Evolutionary conservation across 306 rosid genomes (phyloP).

Genomic region (Pterocarpus santalinus): DNA sequence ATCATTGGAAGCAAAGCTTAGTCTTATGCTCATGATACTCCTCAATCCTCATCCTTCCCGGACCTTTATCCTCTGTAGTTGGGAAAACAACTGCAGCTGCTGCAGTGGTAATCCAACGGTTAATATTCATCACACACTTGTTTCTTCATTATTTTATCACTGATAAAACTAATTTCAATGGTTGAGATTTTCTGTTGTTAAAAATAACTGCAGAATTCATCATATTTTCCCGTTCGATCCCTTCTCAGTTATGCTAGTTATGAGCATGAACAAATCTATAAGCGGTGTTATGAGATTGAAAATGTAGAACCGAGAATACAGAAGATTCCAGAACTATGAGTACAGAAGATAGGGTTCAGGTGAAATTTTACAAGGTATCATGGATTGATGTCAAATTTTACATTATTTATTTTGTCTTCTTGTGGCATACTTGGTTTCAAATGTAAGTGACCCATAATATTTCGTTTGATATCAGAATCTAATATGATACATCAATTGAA

Average conservation of each 20-base stretch:
- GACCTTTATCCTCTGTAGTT: too few relatives aligned
- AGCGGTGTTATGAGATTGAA: background rate
- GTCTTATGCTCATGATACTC: conserved; percentile 5
- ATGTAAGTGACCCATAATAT: background rate
- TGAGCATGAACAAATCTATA: background rate
- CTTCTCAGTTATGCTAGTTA: conserved; percentile 1
- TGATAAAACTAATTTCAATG: background rate
- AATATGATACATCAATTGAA: background rate
- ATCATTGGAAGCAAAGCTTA: conserved; percentile 24
- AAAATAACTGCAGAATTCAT: background rate
- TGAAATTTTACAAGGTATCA: background rate
- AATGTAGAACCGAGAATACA: background rate
- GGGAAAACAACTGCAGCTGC: too few relatives aligned
- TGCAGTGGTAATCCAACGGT: background rate
- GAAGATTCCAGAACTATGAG: conserved; percentile 37
- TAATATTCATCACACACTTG: background rate
- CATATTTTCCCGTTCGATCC: background rate
- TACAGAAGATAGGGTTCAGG: conserved; percentile 17
- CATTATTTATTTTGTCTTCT: background rate
- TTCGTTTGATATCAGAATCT: background rate
- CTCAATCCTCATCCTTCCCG: background rate
- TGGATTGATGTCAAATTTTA: background rate
- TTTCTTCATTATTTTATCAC: background rate
- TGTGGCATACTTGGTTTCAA: background rate
- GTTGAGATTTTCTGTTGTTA: background rate